Evolutionary conservation across 2,329 filamentous ascomycete species (phyloP), one percentile per base, ranked within the genome.

Genomic region (Pseudogymnoascus sp.): DNA sequence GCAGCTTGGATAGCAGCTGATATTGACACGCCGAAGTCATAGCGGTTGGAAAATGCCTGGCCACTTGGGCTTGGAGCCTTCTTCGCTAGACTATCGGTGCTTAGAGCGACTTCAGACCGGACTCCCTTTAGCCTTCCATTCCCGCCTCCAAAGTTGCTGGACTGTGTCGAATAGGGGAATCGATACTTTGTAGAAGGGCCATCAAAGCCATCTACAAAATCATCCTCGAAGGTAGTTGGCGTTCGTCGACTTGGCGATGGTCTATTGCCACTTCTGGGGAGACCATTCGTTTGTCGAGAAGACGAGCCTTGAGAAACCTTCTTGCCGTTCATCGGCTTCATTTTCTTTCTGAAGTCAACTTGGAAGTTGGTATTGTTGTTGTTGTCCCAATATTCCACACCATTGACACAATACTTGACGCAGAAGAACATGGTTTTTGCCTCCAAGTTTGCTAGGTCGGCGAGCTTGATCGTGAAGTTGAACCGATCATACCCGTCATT

Each of bases 1-100:
- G 88, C 87, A 29, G 84, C 87, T 70, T 88, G 86, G 72, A 93
- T 88, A 11, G 91, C 92, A 60, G 92, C 91, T 61, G 83, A 87
- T 31, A 97, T 81, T 0, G 94, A 97, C n/a, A 91, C 91, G 65
- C 90, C 88, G 74, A 99, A 97, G 77, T 97, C 93, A 74, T 99
- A 99, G 61, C 94, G 89, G 74, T 92, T 92, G 55, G 91, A 90
- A 74, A 97, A 97, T 16, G 88, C 89, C 69, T 90, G 86, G 26
- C 86, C 85, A 66, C 83, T 85, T 0, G 83, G 82, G 1, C 82
- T 76, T 0, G 81, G 73, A 23, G 84, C 72, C 35, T 78, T 66
- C 52, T 69, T 67, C 38, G 64, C 66, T n/a, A 70, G 63, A 52
- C 68, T 70, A 45, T 71, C 73, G 70, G 79, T 75, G 69, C 82